These are phyloP conservation scores for Crataegus laevigata DNA, from an alignment of 306 rosid species.

Conservation along the genomic window DNA sequence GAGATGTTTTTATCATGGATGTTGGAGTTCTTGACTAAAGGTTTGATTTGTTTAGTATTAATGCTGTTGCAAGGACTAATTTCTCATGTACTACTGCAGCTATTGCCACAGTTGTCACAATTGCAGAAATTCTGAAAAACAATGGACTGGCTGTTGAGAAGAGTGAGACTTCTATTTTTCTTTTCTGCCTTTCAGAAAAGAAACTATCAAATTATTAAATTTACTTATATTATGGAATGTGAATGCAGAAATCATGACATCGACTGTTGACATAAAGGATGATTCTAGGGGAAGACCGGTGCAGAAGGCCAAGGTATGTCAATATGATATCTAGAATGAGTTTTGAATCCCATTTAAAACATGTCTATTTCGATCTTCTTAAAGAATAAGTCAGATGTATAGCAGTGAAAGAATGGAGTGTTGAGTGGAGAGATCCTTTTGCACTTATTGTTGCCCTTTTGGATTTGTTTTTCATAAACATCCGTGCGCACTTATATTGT, in stretches of 20 bases:
- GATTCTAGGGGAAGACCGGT: slow-evolving; percentile 42
- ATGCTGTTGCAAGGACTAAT: neutral
- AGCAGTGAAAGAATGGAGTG: neutral
- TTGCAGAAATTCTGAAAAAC: slow-evolving; percentile 42
- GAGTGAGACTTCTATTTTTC: slow-evolving; percentile 15
- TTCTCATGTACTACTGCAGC: slow-evolving; percentile 23
- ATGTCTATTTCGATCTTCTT: neutral
- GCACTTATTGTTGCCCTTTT: neutral
- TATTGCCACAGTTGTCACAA: slow-evolving; percentile 43
- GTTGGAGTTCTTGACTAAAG: neutral
- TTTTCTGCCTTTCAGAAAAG: neutral
- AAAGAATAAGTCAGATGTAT: neutral
- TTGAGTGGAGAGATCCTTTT: neutral
- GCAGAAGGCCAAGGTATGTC: slow-evolving; percentile 15
- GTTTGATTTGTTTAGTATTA: neutral
- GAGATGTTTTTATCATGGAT: neutral
- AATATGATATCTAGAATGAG: neutral
- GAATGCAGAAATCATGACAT: slow-evolving; percentile 36
- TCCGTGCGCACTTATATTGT: neutral
- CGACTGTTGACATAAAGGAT: slow-evolving; percentile 44
- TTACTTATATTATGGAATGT: neutral
- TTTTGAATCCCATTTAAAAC: neutral
- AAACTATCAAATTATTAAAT: neutral
- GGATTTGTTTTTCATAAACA: neutral
- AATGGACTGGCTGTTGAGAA: slow-evolving; percentile 44